A percentile compares a stretch with the other conserved stretches of the same genome.
These are phyloP conservation scores for Pontederia paniculata DNA, from an alignment of 176 grass and related monocot genomes.

Conservation along the genomic window DNA sequence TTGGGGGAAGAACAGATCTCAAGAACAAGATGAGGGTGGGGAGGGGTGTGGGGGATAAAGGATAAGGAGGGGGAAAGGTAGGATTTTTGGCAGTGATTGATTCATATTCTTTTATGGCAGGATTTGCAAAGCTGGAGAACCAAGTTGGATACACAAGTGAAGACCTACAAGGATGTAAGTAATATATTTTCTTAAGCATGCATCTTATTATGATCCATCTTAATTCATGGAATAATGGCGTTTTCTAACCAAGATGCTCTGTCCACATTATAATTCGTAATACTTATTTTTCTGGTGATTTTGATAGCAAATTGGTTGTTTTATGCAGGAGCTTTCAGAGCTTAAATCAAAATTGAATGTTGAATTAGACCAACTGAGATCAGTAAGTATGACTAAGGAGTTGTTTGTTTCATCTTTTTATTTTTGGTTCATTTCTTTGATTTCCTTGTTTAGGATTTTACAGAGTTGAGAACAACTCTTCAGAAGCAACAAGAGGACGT, in stretches of 20 bases:
- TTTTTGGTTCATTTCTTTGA: conserved; percentile 13
- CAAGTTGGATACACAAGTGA: conserved; percentile 83
- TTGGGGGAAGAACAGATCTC: background rate
- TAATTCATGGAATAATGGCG: background rate
- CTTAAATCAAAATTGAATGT: conserved; percentile 65
- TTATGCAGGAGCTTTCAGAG: conserved; percentile 73
- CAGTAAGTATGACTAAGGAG: conserved; percentile 34
- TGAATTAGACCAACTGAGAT: conserved; percentile 67
- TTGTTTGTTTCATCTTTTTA: conserved; percentile 11
- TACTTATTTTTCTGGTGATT: background rate
- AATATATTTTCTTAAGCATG: background rate
- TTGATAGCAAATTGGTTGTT: background rate
- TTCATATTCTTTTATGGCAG: conserved; percentile 22
- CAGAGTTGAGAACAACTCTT: conserved; percentile 82
- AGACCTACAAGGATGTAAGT: conserved; percentile 85
- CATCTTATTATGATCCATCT: background rate
- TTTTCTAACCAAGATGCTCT: background rate
- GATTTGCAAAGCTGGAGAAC: conserved; percentile 85
- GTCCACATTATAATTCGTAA: background rate
- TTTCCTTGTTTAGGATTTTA: conserved; percentile 52
- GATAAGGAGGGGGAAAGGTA: background rate
- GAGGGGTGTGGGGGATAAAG: no score
- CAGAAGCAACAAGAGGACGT: conserved; percentile 98
- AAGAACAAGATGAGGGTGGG: no score
- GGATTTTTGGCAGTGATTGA: background rate